Conservation (phyloP, 2,329 filamentous ascomycete species). For the Phaeophleospora eucalypticola region DNA sequence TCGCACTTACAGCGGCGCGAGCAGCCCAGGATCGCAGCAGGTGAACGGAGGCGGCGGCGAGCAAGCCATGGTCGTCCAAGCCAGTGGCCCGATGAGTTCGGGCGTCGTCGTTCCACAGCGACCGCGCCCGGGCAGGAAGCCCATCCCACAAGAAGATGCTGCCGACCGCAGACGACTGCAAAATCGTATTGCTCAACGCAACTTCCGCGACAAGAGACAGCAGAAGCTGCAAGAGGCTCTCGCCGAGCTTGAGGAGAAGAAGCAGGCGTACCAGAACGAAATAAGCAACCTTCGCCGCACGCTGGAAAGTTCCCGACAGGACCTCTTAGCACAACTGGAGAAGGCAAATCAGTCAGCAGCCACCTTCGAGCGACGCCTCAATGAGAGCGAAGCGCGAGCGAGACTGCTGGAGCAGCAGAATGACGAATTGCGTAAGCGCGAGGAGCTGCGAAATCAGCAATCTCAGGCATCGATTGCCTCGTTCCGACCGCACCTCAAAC, state of each 20-base stretch:
- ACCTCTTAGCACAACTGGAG: too few species aligned
- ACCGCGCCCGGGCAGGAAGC: constrained; percentile 76
- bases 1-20: neutral
- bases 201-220: constrained; percentile 81
- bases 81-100: constrained; percentile 36
- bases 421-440: neutral
- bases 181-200: constrained; percentile 85
- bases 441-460: neutral
- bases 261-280: constrained; percentile 10
- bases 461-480: neutral
- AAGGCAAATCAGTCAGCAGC: too few species aligned
- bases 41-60: constrained; percentile 6
- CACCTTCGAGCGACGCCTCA: too few species aligned
- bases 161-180: constrained; percentile 92
- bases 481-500: neutral
- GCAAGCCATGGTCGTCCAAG: constrained; percentile 10
- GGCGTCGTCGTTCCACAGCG: constrained; percentile 39
- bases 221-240: constrained; percentile 44
- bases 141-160: constrained; percentile 71
- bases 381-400: too few species aligned
- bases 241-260: constrained; percentile 11
- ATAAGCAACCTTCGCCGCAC: constrained; percentile 9
- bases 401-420: too few species aligned
- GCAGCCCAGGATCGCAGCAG: constrained; percentile 1
- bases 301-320: constrained; percentile 1